These are phyloP conservation scores for Microsporum canis DNA, from an alignment of 2,329 filamentous ascomycete genomes.

Conservation along the genomic window DNA sequence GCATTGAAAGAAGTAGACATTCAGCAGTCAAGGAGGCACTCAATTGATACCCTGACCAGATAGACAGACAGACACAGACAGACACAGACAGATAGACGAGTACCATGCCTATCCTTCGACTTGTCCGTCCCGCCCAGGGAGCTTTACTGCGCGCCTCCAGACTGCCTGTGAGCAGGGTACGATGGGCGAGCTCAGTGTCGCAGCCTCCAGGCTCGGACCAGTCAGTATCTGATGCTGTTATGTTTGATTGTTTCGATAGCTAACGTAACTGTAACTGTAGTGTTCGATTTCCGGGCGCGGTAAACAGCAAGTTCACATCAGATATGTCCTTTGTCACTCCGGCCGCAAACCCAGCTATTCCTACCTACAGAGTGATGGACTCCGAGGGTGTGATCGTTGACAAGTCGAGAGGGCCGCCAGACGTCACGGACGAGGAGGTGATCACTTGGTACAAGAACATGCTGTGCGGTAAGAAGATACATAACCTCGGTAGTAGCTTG, in stretches of 20 bases:
- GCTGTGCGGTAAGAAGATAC: slow-evolving; percentile 40
- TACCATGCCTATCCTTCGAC: slow-evolving; percentile 11
- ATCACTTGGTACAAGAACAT: slow-evolving; percentile 53
- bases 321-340: slow-evolving; percentile 67
- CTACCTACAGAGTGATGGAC: slow-evolving; percentile 85
- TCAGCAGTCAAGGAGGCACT: neutral
- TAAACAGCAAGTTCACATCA: slow-evolving; percentile 86
- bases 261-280: slow-evolving; percentile 24
- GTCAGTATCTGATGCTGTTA: slow-evolving; percentile 30
- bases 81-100: slow-evolving; percentile 11
- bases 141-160: slow-evolving; percentile 4
- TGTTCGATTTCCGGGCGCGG: slow-evolving; percentile 74
- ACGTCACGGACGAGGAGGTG: slow-evolving; percentile 54
- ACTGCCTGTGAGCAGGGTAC: slow-evolving; percentile 18
- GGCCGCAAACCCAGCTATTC: slow-evolving; percentile 60
- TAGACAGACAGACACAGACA: slow-evolving; percentile 7
- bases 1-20: neutral
- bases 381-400: slow-evolving; percentile 79
- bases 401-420: slow-evolving; percentile 50
- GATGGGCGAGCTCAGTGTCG: slow-evolving; percentile 45
- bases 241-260: neutral
- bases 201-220: slow-evolving; percentile 49
- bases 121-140: slow-evolving; percentile 5
- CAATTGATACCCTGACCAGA: slow-evolving; percentile 2
- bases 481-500: neutral